phyloP scores from a whole-genome alignment of 73 alveolate genomes.

The Uronychia setigera region DNA sequence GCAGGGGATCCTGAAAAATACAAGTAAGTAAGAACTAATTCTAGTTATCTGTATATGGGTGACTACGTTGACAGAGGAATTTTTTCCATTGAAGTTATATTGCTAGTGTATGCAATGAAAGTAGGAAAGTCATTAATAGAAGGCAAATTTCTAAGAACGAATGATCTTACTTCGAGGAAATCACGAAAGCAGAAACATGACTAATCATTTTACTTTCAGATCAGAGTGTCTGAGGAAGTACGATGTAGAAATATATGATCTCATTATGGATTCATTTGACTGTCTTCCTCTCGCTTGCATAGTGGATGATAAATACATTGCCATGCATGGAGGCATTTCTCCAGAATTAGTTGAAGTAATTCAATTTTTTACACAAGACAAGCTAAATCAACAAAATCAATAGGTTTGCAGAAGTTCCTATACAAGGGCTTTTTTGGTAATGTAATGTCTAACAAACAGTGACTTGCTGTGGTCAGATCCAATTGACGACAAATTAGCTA shows the following conservation, averaged over 20 bases:
- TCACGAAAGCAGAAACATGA: constrained; percentile 86
- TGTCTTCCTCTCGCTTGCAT: constrained; percentile 75
- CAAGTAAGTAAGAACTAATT: constrained; percentile 6
- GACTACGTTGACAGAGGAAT: constrained; percentile 77
- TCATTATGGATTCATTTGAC: constrained; percentile 83
- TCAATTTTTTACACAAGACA: constrained; percentile 1
- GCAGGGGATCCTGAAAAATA: constrained; percentile 50
- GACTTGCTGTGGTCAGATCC: constrained; percentile 90
- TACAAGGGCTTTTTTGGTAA: constrained; percentile 78
- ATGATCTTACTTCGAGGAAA: constrained; percentile 75
- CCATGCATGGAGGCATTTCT: constrained; percentile 91
- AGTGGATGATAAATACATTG: constrained; percentile 78
- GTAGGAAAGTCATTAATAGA: constrained; percentile 16
- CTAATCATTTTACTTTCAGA: constrained; percentile 60
- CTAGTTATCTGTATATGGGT: constrained; percentile 68
- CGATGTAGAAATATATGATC: constrained; percentile 79
- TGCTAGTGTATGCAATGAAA: constrained; percentile 45
- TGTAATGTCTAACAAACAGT: not conserved
- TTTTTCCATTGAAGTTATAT: constrained; percentile 60
- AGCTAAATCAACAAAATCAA: constrained; percentile 66
- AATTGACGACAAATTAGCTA: constrained; percentile 74
- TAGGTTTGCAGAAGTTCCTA: constrained; percentile 79
- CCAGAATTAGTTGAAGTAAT: constrained; percentile 71
- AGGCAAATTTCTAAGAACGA: constrained; percentile 56
- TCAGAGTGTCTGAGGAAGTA: constrained; percentile 51